Evolutionary conservation across 352 stramenopile genomes (phyloP).

Genomic region (Salisapilia sapeloensis): DNA sequence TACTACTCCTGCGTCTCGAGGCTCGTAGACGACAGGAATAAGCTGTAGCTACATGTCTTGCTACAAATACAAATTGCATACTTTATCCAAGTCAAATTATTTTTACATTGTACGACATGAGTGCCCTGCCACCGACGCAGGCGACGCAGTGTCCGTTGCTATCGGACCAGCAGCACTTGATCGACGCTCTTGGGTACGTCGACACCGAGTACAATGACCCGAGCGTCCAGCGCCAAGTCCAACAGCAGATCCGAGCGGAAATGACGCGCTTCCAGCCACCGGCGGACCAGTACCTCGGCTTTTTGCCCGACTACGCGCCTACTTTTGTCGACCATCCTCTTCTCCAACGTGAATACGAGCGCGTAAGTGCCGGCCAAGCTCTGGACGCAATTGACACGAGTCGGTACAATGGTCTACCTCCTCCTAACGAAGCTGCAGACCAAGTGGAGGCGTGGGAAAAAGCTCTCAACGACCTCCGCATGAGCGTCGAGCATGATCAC

Average conservation of each 20-base stretch:
- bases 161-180: constrained; percentile 32
- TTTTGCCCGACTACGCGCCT: constrained; percentile 32
- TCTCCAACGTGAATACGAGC: constrained; percentile 53
- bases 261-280: constrained; percentile 48
- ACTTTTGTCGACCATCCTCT: constrained; percentile 28
- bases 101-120: no score
- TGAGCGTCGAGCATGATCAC: constrained; percentile 38
- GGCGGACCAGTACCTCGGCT: constrained; percentile 32
- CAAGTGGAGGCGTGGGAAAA: constrained; percentile 33
- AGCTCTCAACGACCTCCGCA: constrained; percentile 24
- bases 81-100: no score
- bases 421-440: constrained; percentile 14
- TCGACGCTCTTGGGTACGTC: constrained; percentile 62
- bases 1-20: no score
- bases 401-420: constrained; percentile 35
- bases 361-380: constrained; percentile 40
- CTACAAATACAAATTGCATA: no score
- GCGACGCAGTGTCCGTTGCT: constrained; percentile 34
- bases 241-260: constrained; percentile 47
- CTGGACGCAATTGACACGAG: constrained; percentile 60
- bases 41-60: no score
- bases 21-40: no score
- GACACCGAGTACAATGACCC: constrained; percentile 42
- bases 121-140: no score
- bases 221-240: constrained; percentile 26